A percentile compares a stretch with the other conserved stretches of the same genome.
Evolutionary conservation across 2,329 filamentous ascomycete genomes (phyloP).

Genomic region (Alternaria ethzedia): DNA sequence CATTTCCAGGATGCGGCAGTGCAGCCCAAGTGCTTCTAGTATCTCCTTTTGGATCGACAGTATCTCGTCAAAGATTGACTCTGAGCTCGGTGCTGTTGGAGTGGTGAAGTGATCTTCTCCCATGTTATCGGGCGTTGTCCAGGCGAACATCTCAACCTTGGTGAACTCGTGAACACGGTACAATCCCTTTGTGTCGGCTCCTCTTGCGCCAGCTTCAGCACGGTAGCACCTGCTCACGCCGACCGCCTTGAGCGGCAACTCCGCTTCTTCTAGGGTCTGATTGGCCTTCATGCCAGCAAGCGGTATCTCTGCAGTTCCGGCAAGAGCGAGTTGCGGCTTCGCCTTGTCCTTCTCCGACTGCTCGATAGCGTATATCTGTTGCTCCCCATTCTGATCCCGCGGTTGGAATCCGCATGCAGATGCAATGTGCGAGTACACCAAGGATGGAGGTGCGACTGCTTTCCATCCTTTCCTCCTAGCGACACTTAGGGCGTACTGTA

Average conservation of each 20-base stretch:
- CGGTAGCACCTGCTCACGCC: slow-evolving; percentile 93
- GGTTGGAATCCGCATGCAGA: slow-evolving; percentile 94
- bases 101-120: slow-evolving; percentile 43
- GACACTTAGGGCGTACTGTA: slow-evolving; percentile 81
- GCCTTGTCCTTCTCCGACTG: slow-evolving; percentile 67
- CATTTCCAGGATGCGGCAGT: slow-evolving; percentile 93
- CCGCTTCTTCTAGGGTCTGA: slow-evolving; percentile 66
- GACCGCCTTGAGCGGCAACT: slow-evolving; percentile 79
- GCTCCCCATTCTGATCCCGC: slow-evolving; percentile 86
- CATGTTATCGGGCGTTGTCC: slow-evolving; percentile 68
- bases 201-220: slow-evolving; percentile 89
- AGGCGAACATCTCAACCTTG: slow-evolving; percentile 97
- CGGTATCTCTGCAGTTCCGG: slow-evolving; percentile 93
- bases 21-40: slow-evolving; percentile 74
- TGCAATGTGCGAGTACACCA: slow-evolving; percentile 92
- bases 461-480: slow-evolving; percentile 78
- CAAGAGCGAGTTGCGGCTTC: slow-evolving; percentile 74
- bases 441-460: slow-evolving; percentile 80
- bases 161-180: slow-evolving; percentile 99
- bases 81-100: slow-evolving; percentile 50
- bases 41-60: slow-evolving; percentile 86
- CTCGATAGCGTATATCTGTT: slow-evolving; percentile 84
- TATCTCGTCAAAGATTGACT: slow-evolving; percentile 80
- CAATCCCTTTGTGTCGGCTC: slow-evolving; percentile 88
- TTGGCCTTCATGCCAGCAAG: slow-evolving; percentile 89